phyloP scores from a whole-genome alignment of 306 rosid genomes.

The Medicago ruthenica region DNA sequence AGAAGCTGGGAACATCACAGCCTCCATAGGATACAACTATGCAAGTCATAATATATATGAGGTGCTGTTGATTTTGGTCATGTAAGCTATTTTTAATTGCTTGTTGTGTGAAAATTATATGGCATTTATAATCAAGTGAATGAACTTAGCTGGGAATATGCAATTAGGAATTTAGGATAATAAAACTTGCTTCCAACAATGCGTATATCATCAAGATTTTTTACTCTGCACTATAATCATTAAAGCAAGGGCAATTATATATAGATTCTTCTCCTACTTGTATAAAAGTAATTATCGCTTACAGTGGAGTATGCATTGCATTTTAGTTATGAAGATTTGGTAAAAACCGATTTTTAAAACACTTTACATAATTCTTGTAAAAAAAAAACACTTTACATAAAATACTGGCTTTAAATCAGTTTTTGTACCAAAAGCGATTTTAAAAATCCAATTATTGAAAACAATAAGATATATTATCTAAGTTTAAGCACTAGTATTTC shows the following conservation, averaged over 20 bases:
- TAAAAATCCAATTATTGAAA: no score
- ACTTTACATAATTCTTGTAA: no score
- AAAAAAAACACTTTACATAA: no score
- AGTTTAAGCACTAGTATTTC: no score
- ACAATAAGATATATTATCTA: no score
- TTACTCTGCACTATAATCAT: not conserved
- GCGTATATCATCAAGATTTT: not conserved
- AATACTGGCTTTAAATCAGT: no score
- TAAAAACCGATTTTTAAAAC: not conserved
- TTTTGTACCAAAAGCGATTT: no score
- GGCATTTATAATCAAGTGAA: not conserved
- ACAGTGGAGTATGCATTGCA: not conserved
- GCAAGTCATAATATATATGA: not conserved
- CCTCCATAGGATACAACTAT: not conserved
- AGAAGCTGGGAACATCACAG: not conserved
- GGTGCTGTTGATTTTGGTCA: constrained; percentile 1
- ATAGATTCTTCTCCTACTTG: not conserved
- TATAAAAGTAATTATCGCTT: not conserved
- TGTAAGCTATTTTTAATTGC: not conserved
- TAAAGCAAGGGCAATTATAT: not conserved
- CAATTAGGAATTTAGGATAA: not conserved
- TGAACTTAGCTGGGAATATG: not conserved
- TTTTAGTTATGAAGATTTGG: not conserved
- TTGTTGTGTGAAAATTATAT: not conserved
- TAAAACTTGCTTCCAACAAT: not conserved